Base-by-base conservation (phyloP, 345 rosid genomes). In the Syzygium aqueum region DNA sequence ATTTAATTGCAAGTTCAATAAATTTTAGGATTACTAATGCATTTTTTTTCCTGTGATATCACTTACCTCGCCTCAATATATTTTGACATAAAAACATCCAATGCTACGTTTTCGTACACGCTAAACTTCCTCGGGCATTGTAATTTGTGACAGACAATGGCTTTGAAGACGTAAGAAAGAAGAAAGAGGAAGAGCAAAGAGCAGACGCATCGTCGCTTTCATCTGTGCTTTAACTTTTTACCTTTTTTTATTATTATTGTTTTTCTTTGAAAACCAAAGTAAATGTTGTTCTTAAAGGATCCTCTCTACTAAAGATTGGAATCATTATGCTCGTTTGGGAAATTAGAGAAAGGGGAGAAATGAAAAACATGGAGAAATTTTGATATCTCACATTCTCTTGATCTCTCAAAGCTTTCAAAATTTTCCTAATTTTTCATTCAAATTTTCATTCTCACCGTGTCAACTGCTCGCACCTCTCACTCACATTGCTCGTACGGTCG, bases 231-330 rank as follows among this genome's bases (percentile, higher is more conserved):
- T n/a, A n/a, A n/a, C n/a, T n/a, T n/a, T n/a, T n/a, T n/a, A n/a
- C n/a, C n/a, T n/a, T n/a, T n/a, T n/a, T n/a, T n/a, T n/a, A n/a
- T n/a, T n/a, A n/a, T n/a, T n/a, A n/a, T n/a, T n/a, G n/a, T n/a
- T n/a, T n/a, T n/a, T n/a, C n/a, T n/a, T n/a, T n/a, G n/a, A n/a
- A n/a, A n/a, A n/a, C n/a, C n/a, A n/a, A n/a, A n/a, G n/a, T n/a
- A n/a, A n/a, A n/a, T n/a, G n/a, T n/a, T n/a, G n/a, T n/a, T n/a
- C n/a, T n/a, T n/a, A n/a, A n/a, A n/a, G n/a, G n/a, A n/a, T n/a
- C n/a, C n/a, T n/a, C n/a, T 63, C 13, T 8, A 0, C 46, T 33
- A 0, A 21, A 17, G 7, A 33, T 33, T 0, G 7, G 80, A 67
- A 33, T 37, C 21, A 30, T 37, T 17, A 4, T 8, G 23, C 46